Evolutionary conservation across 225 moss, liverwort and hornwort species (phyloP).

Genomic region (Marchantia polymorpha): DNA sequence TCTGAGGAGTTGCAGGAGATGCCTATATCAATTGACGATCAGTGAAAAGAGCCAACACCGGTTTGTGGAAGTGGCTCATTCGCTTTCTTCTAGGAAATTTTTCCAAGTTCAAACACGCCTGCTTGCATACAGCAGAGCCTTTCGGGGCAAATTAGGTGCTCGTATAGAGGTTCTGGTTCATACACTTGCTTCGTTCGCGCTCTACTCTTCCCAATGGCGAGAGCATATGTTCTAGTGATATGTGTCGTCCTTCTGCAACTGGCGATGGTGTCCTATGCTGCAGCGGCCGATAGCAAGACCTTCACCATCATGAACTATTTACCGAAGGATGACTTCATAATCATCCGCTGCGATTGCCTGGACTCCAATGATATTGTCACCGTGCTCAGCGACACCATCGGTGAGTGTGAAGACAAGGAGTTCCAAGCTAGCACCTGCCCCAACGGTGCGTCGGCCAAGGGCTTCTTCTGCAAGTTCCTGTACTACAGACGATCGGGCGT

Average conservation of each 20-base stretch:
- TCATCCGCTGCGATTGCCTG: background rate
- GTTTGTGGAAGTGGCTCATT: too few relatives aligned
- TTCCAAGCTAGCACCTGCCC: background rate
- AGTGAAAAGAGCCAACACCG: too few relatives aligned
- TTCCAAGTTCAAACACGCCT: too few relatives aligned
- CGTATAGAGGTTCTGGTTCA: too few relatives aligned
- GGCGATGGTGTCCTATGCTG: background rate
- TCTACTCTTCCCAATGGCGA: background rate
- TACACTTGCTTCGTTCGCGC: background rate
- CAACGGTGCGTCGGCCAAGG: background rate
- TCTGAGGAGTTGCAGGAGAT: too few relatives aligned
- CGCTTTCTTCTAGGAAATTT: too few relatives aligned
- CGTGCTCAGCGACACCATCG: background rate
- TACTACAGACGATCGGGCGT: background rate
- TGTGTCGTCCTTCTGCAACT: background rate
- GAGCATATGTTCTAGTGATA: background rate
- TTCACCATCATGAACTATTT: slow-evolving; percentile 8
- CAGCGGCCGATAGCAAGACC: background rate
- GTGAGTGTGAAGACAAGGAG: slow-evolving; percentile 1
- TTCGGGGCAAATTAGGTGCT: too few relatives aligned
- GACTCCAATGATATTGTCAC: background rate
- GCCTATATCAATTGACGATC: too few relatives aligned
- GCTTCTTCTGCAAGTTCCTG: background rate
- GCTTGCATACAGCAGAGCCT: too few relatives aligned
- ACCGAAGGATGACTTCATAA: background rate